Evolutionary conservation across 495 filamentous ascomycete species (phyloP).

Genomic region (Hypoxylon cercidicola): DNA sequence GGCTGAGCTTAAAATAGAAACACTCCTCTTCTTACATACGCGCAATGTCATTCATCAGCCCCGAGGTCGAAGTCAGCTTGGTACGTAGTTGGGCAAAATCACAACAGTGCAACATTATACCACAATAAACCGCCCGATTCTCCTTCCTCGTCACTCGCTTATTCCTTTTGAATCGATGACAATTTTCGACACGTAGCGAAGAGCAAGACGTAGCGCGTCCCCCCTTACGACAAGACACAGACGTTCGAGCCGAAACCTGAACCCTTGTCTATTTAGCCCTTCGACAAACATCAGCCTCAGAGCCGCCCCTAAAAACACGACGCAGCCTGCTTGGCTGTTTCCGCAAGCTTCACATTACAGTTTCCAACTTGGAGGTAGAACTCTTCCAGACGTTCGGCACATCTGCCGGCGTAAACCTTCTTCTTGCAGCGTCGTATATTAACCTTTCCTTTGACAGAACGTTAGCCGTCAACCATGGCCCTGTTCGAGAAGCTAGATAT

Average conservation of each 20-base stretch:
- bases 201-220: neutral
- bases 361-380: no score
- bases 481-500: conserved; percentile 57
- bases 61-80: conserved; percentile 25
- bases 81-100: conserved; percentile 27
- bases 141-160: conserved; percentile 5
- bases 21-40: conserved; percentile 20
- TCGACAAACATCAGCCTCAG: conserved; percentile 36
- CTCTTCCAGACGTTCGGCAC: conserved; percentile 22
- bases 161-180: conserved; percentile 14
- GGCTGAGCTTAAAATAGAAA: conserved; percentile 43
- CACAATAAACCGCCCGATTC: conserved; percentile 16
- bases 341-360: conserved; percentile 13
- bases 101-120: conserved; percentile 17
- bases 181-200: neutral
- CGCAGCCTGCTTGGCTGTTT: conserved; percentile 39
- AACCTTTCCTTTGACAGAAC: conserved; percentile 17
- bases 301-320: conserved; percentile 38
- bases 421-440: conserved; percentile 10
- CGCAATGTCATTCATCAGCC: conserved; percentile 37
- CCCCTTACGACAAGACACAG: neutral
- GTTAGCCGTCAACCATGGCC: conserved; percentile 33
- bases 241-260: conserved; percentile 21
- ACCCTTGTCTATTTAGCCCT: conserved; percentile 13
- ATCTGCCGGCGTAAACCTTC: conserved; percentile 17